These are phyloP conservation scores for Fusarium armeniacum DNA, from an alignment of 2,329 filamentous ascomycete species.

Conservation along the genomic window DNA sequence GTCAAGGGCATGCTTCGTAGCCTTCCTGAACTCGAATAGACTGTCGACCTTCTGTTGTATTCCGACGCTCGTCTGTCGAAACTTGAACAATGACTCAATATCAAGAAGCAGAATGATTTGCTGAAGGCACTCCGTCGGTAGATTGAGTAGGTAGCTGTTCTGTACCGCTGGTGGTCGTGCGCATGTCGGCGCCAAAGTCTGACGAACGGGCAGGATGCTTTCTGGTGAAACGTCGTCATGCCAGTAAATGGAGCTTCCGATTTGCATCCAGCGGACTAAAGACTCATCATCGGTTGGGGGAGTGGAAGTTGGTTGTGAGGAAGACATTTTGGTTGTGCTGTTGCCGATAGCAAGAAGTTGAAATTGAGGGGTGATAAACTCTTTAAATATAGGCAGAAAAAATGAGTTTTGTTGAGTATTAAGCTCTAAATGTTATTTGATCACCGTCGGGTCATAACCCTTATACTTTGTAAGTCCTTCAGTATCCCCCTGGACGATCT, in stretches of 20 bases:
- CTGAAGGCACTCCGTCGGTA: background rate
- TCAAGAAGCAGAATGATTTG: constrained; percentile 50
- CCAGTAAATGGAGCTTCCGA: background rate
- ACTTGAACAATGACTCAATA: constrained; percentile 51
- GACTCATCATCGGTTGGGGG: background rate
- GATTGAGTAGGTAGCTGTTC: background rate
- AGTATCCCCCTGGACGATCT: too few species aligned
- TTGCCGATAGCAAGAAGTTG: too few species aligned
- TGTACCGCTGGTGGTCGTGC: too few species aligned
- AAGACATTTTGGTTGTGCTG: background rate
- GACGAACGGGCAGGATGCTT: too few species aligned
- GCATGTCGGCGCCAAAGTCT: background rate
- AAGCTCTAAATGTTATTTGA: background rate
- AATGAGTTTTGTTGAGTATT: background rate
- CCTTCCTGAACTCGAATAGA: constrained; percentile 47
- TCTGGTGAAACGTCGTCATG: background rate
- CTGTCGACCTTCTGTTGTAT: constrained; percentile 45
- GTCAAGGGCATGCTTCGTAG: constrained; percentile 47
- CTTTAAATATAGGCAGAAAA: background rate
- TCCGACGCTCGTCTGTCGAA: constrained; percentile 50
- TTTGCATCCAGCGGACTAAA: background rate
- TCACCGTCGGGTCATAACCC: too few species aligned
- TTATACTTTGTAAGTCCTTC: too few species aligned
- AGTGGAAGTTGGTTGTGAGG: background rate
- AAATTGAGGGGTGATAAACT: too few species aligned